Evolutionary conservation across 495 filamentous ascomycete genomes (phyloP).

Genomic region (Aspergillus indologenus): DNA sequence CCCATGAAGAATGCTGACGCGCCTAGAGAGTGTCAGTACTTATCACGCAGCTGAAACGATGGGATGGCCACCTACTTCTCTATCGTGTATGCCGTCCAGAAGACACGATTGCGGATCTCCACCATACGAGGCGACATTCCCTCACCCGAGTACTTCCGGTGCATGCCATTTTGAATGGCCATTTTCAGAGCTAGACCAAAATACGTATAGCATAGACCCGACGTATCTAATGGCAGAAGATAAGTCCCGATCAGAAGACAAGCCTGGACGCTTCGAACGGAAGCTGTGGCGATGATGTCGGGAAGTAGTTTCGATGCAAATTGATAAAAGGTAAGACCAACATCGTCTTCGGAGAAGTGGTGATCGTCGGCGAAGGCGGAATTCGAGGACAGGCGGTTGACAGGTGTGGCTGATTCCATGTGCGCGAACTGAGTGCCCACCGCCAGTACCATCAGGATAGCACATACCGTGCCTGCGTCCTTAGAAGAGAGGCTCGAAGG

Average conservation of each 20-base stretch:
- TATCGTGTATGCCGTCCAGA: constrained; percentile 52
- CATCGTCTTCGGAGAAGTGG: constrained; percentile 49
- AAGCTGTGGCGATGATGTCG: constrained; percentile 53
- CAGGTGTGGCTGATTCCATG: constrained; percentile 45
- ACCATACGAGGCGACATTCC: constrained; percentile 41
- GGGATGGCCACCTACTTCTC: constrained; percentile 35
- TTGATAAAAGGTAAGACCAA: constrained; percentile 52
- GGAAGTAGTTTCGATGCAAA: constrained; percentile 48
- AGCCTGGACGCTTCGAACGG: constrained; percentile 51
- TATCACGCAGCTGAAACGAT: not conserved
- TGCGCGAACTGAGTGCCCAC: constrained; percentile 55
- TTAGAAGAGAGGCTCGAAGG: constrained; percentile 41
- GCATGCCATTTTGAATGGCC: constrained; percentile 55
- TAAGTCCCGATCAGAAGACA: constrained; percentile 51
- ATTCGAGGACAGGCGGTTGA: constrained; percentile 34
- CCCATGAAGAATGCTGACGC: constrained; percentile 47
- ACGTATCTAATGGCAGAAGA: constrained; percentile 48
- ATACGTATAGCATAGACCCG: constrained; percentile 51
- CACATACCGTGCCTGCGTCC: constrained; percentile 45
- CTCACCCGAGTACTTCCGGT: constrained; percentile 46
- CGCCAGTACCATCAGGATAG: constrained; percentile 50
- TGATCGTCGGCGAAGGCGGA: constrained; percentile 36
- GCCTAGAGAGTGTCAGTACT: constrained; percentile 23
- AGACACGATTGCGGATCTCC: constrained; percentile 48
- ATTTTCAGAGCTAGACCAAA: constrained; percentile 49